Percentiles rank a stretch among this genome's conserved stretches.
Conservation (phyloP, 495 filamentous ascomycete genomes). For the Hyaloscypha hepaticicola region DNA sequence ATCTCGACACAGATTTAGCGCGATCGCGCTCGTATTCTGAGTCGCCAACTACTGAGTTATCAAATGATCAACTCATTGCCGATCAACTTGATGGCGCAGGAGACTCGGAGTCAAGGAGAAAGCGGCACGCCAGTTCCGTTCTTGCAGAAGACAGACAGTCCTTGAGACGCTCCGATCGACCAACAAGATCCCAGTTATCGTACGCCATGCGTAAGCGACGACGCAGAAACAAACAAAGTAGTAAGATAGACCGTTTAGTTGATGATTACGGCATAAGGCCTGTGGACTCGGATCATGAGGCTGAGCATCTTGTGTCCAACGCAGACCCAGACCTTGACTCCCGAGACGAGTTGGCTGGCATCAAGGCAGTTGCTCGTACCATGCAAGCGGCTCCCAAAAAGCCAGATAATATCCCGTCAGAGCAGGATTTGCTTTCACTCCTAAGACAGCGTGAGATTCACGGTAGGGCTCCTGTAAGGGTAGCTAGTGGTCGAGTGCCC, state of each 20-base stretch:
- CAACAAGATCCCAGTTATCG: neutral
- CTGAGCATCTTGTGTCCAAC: neutral
- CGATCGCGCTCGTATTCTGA: neutral
- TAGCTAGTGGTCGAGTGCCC: conserved; percentile 3
- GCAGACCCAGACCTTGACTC: neutral
- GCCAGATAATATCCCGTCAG: neutral
- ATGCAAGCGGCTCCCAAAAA: neutral
- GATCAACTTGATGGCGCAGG: neutral
- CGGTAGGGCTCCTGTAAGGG: conserved; percentile 11
- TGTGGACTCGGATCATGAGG: no score
- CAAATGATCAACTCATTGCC: neutral
- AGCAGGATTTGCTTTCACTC: neutral
- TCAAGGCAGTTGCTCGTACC: neutral
- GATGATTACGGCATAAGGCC: neutral
- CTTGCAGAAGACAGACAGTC: neutral
- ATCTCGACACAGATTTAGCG: neutral
- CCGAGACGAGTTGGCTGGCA: neutral
- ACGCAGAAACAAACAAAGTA: neutral
- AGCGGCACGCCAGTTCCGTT: no score
- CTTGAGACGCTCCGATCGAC: neutral
- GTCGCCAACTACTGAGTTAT: neutral
- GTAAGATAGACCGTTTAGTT: neutral
- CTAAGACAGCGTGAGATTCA: conserved; percentile 21
- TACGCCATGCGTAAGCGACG: neutral
- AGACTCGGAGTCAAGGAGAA: neutral